Conservation (phyloP, 352 stramenopile genomes). For the Phytopythium mirpurense region DNA sequence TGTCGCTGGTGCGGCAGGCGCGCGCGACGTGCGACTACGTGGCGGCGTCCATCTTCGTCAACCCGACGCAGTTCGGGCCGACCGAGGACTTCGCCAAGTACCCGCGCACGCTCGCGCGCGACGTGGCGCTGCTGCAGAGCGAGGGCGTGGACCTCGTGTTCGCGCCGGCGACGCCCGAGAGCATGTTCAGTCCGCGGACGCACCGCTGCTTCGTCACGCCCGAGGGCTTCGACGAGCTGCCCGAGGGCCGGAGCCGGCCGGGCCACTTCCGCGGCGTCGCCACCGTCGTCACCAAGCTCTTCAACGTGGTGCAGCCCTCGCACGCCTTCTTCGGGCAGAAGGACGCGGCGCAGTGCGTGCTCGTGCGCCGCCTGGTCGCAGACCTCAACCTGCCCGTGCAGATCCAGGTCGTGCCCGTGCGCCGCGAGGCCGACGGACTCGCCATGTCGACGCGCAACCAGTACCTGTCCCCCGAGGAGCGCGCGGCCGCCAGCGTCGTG, state of each 20-base stretch:
- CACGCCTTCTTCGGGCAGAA: slow-evolving; percentile 99
- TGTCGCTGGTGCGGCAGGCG: slow-evolving; percentile 88
- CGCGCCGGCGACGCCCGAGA: slow-evolving; percentile 49
- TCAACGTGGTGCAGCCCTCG: slow-evolving; percentile 97
- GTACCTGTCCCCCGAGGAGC: slow-evolving; percentile 92
- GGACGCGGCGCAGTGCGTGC: slow-evolving; percentile 96
- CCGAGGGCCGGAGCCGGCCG: slow-evolving; percentile 90
- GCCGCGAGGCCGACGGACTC: slow-evolving; percentile 94
- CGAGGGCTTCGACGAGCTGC: slow-evolving; percentile 92
- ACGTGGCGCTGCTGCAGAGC: slow-evolving; percentile 82
- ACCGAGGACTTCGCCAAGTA: slow-evolving; percentile 99
- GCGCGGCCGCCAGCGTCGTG: slow-evolving; percentile 83
- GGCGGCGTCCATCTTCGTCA: slow-evolving; percentile 98
- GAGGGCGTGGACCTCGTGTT: slow-evolving; percentile 92
- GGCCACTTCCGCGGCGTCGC: slow-evolving; percentile 98
- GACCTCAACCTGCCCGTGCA: slow-evolving; percentile 96
- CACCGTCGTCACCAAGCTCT: slow-evolving; percentile 98
- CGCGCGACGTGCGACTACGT: slow-evolving; percentile 91
- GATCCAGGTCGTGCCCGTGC: slow-evolving; percentile 89
- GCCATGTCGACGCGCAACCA: slow-evolving; percentile 98
- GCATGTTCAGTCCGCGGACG: slow-evolving; percentile 85
- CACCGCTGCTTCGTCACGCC: slow-evolving; percentile 91
- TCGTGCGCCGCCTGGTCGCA: slow-evolving; percentile 93
- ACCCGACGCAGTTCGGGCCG: slow-evolving; percentile 97
- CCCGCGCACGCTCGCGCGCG: slow-evolving; percentile 93